Conservation (phyloP, 1,284 basidiomycete genomes). For the Somion occarium region DNA sequence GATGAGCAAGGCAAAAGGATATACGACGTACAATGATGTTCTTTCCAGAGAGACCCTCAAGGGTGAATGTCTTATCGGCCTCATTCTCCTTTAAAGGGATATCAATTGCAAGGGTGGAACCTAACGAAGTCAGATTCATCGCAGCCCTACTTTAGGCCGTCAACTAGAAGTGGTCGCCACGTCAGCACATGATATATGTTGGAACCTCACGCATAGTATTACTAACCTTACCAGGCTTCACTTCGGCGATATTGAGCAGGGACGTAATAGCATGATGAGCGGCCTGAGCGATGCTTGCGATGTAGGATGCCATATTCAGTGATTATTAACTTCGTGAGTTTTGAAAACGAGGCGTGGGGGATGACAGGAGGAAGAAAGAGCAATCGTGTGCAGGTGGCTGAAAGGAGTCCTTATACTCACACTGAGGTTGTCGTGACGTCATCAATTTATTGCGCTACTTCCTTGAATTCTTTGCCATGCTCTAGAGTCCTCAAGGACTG, state of each 20-base stretch:
- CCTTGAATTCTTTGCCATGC: too few species aligned
- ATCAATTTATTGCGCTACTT: too few species aligned
- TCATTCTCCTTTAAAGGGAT: slow-evolving; percentile 55
- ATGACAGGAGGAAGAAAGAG: not conserved
- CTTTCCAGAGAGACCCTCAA: slow-evolving; percentile 54
- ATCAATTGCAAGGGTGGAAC: slow-evolving; percentile 28
- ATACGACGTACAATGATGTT: slow-evolving; percentile 57
- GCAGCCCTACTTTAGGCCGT: too few species aligned
- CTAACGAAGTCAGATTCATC: slow-evolving; percentile 1
- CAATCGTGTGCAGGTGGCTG: not conserved
- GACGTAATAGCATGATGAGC: slow-evolving; percentile 51
- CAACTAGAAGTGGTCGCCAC: too few species aligned
- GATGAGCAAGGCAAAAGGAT: not conserved
- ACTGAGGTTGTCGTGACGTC: too few species aligned
- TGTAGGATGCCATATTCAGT: slow-evolving; percentile 41
- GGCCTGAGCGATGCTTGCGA: slow-evolving; percentile 40
- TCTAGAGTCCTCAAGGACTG: too few species aligned
- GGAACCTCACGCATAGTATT: not conserved
- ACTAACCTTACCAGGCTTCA: slow-evolving; percentile 37
- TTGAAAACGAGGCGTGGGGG: not conserved
- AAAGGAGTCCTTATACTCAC: too few species aligned
- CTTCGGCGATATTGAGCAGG: slow-evolving; percentile 42
- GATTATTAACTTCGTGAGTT: not conserved
- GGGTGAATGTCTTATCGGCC: slow-evolving; percentile 42
- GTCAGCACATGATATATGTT: too few species aligned